Percentiles rank a stretch among this genome's conserved stretches.
These are phyloP conservation scores for Plasmopara viticola DNA, from an alignment of 352 stramenopile species.

Conservation along the genomic window DNA sequence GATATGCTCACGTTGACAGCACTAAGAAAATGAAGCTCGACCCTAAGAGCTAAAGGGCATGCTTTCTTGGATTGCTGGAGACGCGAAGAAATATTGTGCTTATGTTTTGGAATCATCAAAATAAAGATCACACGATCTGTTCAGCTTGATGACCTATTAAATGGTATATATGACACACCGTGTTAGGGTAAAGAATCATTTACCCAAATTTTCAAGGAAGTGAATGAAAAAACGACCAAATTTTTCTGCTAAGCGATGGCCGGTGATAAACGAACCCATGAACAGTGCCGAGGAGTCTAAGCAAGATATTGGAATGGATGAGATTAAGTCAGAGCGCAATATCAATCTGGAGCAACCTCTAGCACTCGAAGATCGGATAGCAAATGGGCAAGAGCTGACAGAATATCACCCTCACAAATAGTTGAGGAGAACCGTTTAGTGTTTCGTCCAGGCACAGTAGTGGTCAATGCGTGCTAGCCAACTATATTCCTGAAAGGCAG, in stretches of 20 bases:
- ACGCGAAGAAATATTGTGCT: constrained; percentile 11
- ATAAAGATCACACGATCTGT: constrained; percentile 4
- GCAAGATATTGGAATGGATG: constrained; percentile 3
- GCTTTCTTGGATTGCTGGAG: background rate
- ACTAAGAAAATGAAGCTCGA: background rate
- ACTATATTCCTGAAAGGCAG: constrained; percentile 2
- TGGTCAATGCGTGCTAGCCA: background rate
- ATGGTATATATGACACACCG: background rate
- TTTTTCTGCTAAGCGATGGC: too few species aligned
- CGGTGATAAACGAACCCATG: background rate
- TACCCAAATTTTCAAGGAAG: background rate
- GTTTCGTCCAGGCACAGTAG: background rate
- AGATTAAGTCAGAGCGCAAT: background rate
- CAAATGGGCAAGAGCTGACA: constrained; percentile 4
- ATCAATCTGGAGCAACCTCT: background rate
- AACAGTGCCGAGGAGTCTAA: background rate
- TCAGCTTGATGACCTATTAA: background rate
- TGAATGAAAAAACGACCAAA: background rate
- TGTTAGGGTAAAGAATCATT: background rate
- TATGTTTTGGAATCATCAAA: constrained; percentile 10
- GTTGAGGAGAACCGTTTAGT: background rate
- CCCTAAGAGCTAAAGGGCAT: background rate
- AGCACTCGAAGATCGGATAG: background rate
- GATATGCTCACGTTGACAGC: background rate
- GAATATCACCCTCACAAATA: background rate